Conservation (phyloP, 2,329 filamentous ascomycete genomes). For the Beauveria australis region DNA sequence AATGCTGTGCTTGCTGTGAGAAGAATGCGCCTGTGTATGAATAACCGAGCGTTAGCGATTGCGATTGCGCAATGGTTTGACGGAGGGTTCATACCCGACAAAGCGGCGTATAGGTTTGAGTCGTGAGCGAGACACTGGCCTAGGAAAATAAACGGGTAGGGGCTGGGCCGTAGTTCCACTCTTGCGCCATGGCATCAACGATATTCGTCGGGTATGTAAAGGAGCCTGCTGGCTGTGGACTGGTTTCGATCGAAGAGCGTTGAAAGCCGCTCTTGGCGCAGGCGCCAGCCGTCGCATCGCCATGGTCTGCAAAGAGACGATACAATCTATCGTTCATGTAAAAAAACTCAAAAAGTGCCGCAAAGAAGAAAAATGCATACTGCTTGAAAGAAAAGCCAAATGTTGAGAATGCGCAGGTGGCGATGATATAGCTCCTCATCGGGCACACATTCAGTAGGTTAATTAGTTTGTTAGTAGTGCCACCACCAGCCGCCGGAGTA, state of each 20-base stretch:
- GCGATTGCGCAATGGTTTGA: not conserved
- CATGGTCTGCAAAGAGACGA: not conserved
- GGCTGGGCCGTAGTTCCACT: slow-evolving; percentile 13
- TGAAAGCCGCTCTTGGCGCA: slow-evolving; percentile 2
- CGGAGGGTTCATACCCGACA: slow-evolving; percentile 20
- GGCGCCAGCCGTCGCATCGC: slow-evolving; percentile 4
- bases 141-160: slow-evolving; percentile 27
- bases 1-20: slow-evolving; percentile 27
- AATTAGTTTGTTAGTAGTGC: not conserved
- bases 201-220: slow-evolving; percentile 21
- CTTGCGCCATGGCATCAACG: slow-evolving; percentile 26
- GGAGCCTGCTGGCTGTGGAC: slow-evolving; percentile 16
- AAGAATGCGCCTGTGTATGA: slow-evolving; percentile 14
- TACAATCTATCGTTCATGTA: not conserved
- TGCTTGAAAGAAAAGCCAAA: slow-evolving; percentile 2
- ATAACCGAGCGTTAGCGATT: not conserved
- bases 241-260: slow-evolving; percentile 17
- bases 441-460: not conserved
- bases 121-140: slow-evolving; percentile 5
- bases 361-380: slow-evolving; percentile 2
- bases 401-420: not conserved
- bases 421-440: not conserved
- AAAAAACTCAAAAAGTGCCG: not conserved
- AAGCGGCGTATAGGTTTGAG: slow-evolving; percentile 18
- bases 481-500: slow-evolving; percentile 10